Base-by-base conservation (phyloP, 257 asterid species). In the Solanum raphanifolium region DNA sequence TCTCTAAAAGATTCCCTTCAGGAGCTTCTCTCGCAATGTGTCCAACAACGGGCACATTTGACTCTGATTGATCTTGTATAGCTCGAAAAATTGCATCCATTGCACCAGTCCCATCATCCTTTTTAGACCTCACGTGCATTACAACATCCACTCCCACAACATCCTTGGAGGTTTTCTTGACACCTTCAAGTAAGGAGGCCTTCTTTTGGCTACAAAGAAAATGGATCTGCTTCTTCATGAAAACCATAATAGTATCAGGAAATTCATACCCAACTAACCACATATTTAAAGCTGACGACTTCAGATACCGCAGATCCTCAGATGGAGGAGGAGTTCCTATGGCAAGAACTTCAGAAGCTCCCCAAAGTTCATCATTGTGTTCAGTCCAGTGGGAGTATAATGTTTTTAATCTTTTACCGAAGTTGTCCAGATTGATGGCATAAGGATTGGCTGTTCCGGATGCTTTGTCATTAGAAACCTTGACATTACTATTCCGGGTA, bases 261-360 rank as follows among this genome's bases (percentile, higher is more conserved):
- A 89, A 89, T 52, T 89, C 90, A 71, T 89, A 89, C 9, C 90
- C 89, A 4, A 89, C 43, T 87, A 89, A 58, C 90, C 90, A 89
- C 83, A 89, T 43, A 36, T 89, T 89, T 83, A 89, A 68, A 38
- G 90, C 90, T 6, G 90, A 72, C 52, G 89, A 93, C 48, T 93
- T 93, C 83, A 91, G 75, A 85, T 93, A 93, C 62, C 94, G 92
- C 83, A 93, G 85, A 79, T 93, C 95, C 75, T 93, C 93, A 0
- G 94, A 93, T 20, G 89, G 91, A 20, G 95, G 95, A 27, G 95
- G 95, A 79, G 93, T 93, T 69, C 94, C 93, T 60, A 93, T 87
- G 3, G 90, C 89, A 72, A 93, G 89, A 83, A 86, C 92, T 87
- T 91, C 91, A 43, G 94, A 88, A 90, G 88, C 87, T 43, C 94